Conservation (phyloP, 176 grass and related monocot species). For the Musa schizocarpa region DNA sequence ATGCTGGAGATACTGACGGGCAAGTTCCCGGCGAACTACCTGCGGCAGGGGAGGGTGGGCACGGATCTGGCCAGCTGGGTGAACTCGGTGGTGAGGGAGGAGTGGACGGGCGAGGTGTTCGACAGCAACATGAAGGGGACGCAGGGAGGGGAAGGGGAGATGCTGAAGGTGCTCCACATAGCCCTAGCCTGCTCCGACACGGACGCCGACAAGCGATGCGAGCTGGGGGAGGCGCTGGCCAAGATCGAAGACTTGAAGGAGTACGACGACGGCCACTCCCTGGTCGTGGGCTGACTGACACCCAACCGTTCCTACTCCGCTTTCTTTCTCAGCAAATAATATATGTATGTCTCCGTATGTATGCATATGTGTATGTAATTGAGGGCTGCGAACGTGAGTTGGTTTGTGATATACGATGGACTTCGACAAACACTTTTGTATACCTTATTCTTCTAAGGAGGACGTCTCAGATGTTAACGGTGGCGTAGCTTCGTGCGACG, state of each 20-base stretch:
- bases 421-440: too few relatives aligned
- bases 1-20: slow-evolving; percentile 77
- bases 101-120: slow-evolving; percentile 70
- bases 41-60: slow-evolving; percentile 33
- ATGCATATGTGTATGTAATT: too few relatives aligned
- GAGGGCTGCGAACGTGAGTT: too few relatives aligned
- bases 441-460: too few relatives aligned
- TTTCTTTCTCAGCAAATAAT: too few relatives aligned
- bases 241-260: slow-evolving; percentile 69
- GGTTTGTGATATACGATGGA: too few relatives aligned
- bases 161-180: slow-evolving; percentile 78
- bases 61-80: slow-evolving; percentile 72
- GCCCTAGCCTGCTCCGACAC: slow-evolving; percentile 69
- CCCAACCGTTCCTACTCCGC: not conserved
- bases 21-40: slow-evolving; percentile 68
- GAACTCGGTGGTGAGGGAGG: slow-evolving; percentile 52
- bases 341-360: too few relatives aligned
- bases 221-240: slow-evolving; percentile 33
- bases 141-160: slow-evolving; percentile 54
- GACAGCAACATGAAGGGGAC: slow-evolving; percentile 49
- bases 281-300: not conserved
- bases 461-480: too few relatives aligned
- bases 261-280: slow-evolving; percentile 3
- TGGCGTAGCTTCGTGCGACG: too few relatives aligned
- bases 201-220: slow-evolving; percentile 45